Conservation (phyloP, 2,329 filamentous ascomycete genomes). For the Calycina marina region DNA sequence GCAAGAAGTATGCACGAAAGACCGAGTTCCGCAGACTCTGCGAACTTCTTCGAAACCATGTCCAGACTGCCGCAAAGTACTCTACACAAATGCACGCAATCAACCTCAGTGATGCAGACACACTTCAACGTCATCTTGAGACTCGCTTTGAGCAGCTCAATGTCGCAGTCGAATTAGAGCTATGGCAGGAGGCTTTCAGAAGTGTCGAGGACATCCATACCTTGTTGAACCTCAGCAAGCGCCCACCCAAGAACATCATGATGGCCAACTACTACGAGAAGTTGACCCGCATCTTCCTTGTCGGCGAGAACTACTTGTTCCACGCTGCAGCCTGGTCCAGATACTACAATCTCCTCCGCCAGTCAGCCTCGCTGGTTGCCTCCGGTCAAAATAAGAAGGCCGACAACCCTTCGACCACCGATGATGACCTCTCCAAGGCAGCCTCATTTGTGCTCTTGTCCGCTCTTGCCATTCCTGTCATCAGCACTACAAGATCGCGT, state of each 20-base stretch:
- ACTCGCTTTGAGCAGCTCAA: constrained; percentile 98
- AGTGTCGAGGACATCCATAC: constrained; percentile 99
- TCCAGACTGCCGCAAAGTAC: constrained; percentile 98
- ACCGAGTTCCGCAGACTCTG: constrained; percentile 98
- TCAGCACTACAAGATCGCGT: constrained; percentile 92
- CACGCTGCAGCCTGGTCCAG: constrained; percentile 94
- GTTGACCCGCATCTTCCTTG: constrained; percentile 93
- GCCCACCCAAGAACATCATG: constrained; percentile 96
- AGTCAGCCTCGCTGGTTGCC: constrained; percentile 71
- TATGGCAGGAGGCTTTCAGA: constrained; percentile 99
- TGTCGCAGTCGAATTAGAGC: constrained; percentile 89
- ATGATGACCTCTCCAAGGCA: constrained; percentile 83
- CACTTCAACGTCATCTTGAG: constrained; percentile 90
- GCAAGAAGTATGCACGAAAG: constrained; percentile 94
- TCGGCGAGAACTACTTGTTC: constrained; percentile 99
- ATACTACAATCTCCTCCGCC: constrained; percentile 91
- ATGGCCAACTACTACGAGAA: constrained; percentile 99
- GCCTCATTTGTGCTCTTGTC: constrained; percentile 93
- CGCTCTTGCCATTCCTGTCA: constrained; percentile 94
- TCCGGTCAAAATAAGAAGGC: constrained; percentile 81
- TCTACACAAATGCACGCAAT: constrained; percentile 98
- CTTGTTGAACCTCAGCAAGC: constrained; percentile 92
- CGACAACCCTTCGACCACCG: constrained; percentile 80
- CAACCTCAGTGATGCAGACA: constrained; percentile 95
- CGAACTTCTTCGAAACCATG: constrained; percentile 94